These are phyloP conservation scores for Torulaspora pretoriensis DNA, from an alignment of 1,139 yeast species.

Conservation along the genomic window DNA sequence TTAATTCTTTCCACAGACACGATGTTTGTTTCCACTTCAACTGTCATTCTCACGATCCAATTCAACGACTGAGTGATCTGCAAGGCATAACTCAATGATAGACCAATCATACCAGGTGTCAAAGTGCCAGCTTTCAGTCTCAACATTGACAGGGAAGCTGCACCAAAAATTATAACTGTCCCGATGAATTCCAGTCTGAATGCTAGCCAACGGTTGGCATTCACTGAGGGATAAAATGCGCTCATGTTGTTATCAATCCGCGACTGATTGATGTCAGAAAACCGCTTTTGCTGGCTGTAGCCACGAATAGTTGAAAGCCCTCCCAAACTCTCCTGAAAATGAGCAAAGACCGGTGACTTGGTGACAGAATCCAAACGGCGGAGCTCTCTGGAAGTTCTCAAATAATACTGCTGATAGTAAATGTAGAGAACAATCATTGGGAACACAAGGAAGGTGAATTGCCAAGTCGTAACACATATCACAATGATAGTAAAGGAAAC, in stretches of 20 bases:
- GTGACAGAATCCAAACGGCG: conserved; percentile 93
- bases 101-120: conserved; percentile 88
- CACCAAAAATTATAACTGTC: conserved; percentile 75
- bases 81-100: conserved; percentile 86
- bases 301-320: conserved; percentile 92
- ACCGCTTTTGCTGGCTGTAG: conserved; percentile 70
- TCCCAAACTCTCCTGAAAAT: conserved; percentile 89
- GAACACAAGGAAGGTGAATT: conserved; percentile 62
- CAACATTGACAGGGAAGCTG: conserved; percentile 75
- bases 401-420: conserved; percentile 83
- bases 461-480: conserved; percentile 85
- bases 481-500: conserved; percentile 82
- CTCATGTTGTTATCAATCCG: conserved; percentile 82
- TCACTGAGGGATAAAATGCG: conserved; percentile 90
- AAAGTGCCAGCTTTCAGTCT: conserved; percentile 64
- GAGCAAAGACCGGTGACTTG: conserved; percentile 90
- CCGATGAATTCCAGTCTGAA: conserved; percentile 89
- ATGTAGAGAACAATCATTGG: conserved; percentile 72
- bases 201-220: conserved; percentile 95
- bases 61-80: conserved; percentile 90
- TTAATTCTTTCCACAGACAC: conserved; percentile 93
- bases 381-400: conserved; percentile 87
- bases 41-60: conserved; percentile 98
- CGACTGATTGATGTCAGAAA: conserved; percentile 65
- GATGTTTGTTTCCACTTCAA: conserved; percentile 93